These are phyloP conservation scores for Nothophaeocryptopus gaeumannii DNA, from an alignment of 2,329 filamentous ascomycete species.

Conservation along the genomic window DNA sequence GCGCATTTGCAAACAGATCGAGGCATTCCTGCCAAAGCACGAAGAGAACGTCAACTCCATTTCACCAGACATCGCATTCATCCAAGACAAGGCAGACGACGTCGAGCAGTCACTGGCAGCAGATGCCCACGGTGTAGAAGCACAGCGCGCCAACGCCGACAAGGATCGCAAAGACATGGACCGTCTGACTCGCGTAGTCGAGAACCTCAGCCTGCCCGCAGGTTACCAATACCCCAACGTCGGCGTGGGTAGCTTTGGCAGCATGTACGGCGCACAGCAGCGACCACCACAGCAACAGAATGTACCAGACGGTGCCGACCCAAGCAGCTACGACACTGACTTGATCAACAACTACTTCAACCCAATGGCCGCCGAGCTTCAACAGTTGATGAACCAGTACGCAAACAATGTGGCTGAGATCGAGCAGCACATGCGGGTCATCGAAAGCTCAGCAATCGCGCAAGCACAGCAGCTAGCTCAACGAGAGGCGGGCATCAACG, in stretches of 20 bases:
- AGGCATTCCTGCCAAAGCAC: constrained; percentile 62
- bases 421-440: constrained; percentile 48
- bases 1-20: constrained; percentile 70
- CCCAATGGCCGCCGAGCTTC: constrained; percentile 40
- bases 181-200: constrained; percentile 68
- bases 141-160: constrained; percentile 56
- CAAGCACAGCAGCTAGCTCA: constrained; percentile 43
- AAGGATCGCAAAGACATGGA: constrained; percentile 68
- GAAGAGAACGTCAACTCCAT: constrained; percentile 63
- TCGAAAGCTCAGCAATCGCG: constrained; percentile 45
- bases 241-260: constrained; percentile 24
- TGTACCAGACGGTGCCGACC: constrained; percentile 15
- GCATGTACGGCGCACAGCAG: constrained; percentile 21
- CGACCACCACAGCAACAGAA: constrained; percentile 17
- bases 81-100: constrained; percentile 60
- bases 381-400: constrained; percentile 41
- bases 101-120: constrained; percentile 62
- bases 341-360: constrained; percentile 47
- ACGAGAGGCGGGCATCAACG: constrained; percentile 25
- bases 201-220: constrained; percentile 68
- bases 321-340: constrained; percentile 41
- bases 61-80: constrained; percentile 62
- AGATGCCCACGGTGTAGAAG: constrained; percentile 60
- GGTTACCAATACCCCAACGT: constrained; percentile 54
- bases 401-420: constrained; percentile 47